Evolutionary conservation across 2,329 filamentous ascomycete genomes (phyloP).

Genomic region (Colletotrichum sansevieriae): DNA sequence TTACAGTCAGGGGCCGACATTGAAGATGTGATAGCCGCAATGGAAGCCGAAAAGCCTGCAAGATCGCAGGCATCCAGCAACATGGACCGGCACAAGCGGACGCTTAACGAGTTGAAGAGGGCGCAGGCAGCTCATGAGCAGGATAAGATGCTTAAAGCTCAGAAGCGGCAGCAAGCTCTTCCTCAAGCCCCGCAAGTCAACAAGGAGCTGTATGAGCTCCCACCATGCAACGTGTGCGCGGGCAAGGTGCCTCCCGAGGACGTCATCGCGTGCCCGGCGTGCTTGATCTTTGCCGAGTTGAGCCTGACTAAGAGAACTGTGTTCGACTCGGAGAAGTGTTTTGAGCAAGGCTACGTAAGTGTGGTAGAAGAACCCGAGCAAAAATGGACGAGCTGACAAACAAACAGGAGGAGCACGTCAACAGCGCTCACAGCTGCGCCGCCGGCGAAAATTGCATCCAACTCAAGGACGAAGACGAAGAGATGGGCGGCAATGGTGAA

Average conservation of each 20-base stretch:
- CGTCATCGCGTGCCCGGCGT: conserved; percentile 59
- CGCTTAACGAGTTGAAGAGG: conserved; percentile 61
- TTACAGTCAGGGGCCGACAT: conserved; percentile 47
- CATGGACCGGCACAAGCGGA: conserved; percentile 54
- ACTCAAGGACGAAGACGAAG: conserved; percentile 54
- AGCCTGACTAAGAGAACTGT: conserved; percentile 54
- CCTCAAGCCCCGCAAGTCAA: conserved; percentile 46
- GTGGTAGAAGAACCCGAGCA: neutral
- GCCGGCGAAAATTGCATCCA: conserved; percentile 57
- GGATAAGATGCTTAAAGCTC: conserved; percentile 57
- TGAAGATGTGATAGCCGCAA: conserved; percentile 48
- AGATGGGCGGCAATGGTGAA: conserved; percentile 51
- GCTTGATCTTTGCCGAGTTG: conserved; percentile 57
- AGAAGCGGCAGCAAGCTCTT: conserved; percentile 48
- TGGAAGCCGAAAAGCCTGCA: conserved; percentile 50
- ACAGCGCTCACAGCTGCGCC: conserved; percentile 56
- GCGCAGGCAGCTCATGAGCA: conserved; percentile 60
- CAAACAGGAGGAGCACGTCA: conserved; percentile 54
- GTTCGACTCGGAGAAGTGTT: conserved; percentile 61
- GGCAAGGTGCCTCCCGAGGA: conserved; percentile 50
- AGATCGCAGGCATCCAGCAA: conserved; percentile 46
- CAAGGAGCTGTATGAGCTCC: conserved; percentile 53
- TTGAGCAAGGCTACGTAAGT: conserved; percentile 57
- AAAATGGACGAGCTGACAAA: conserved; percentile 8
- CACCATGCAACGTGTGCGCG: conserved; percentile 56